Base-by-base conservation (phyloP, 805 yeast species). In the Sugiyamaella chiloensis region DNA sequence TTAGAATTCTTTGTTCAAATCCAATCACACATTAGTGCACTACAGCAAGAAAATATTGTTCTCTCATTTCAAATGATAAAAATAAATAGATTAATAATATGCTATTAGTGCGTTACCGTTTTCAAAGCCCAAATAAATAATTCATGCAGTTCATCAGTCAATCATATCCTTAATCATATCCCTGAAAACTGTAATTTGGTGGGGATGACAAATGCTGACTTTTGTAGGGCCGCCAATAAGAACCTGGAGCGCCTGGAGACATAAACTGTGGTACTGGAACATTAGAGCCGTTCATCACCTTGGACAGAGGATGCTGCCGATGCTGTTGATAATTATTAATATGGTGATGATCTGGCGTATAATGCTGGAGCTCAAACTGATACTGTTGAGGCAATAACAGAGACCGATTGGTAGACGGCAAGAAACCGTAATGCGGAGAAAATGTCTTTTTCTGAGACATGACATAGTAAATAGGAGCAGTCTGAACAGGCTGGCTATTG, bases 291-390 rank as follows among this genome's bases (percentile, higher is more conserved):
- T 23, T 12, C 21, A 26, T 8, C 26, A 27, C 26, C 11, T n/a
- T 26, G 12, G 44, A 41, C 26, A 31, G 16, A 24, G 37, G 37
- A 16, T 34, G 20, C 5, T 34, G 37, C 12, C 37, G 37, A 7
- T n/a, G 19, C 19, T 31, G 36, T 5, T 16, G 16, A 6, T 12
- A 19, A 4, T 19, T 21, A 5, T 14, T 17, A 8, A 31, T 41
- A 11, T 31, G 41, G 21, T 30, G 36, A 34, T 29, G 35, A n/a
- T 20, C 32, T 7, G 54, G 54, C 14, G 37, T 23, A 23, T 51
- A 48, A 27, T 48, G 51, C 47, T 48, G 47, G 30, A 51, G 46
- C 40, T 51, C 54, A 24, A 51, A 51, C 40, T 51, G 54, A 26
- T 50, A 50, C 26, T 49, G 52, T 39, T 47, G 50, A 24, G 47